Evolutionary conservation across 176 grass and related monocot genomes (phyloP).

Genomic region (Secale cereale): DNA sequence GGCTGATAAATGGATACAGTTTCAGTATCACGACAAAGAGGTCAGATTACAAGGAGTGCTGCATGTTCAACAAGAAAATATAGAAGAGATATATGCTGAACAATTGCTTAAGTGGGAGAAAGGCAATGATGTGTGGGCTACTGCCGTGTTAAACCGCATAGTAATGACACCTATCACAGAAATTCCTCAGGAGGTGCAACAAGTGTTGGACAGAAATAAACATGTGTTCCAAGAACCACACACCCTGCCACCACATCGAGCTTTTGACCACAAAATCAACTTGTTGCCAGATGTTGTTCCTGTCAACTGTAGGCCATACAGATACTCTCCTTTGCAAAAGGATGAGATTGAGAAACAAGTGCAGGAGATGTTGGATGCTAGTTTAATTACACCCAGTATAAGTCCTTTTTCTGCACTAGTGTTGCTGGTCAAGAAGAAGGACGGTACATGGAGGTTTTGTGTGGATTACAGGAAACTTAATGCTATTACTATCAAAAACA

Average conservation of each 20-base stretch:
- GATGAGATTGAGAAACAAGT: not conserved
- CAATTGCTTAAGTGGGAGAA: not conserved
- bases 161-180: no score
- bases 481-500: no score
- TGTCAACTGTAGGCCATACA: not conserved
- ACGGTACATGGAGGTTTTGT: no score
- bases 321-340: not conserved
- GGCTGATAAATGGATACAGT: not conserved
- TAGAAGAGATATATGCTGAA: not conserved
- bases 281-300: not conserved
- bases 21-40: not conserved
- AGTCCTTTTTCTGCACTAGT: not conserved
- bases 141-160: no score
- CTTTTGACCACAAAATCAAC: not conserved
- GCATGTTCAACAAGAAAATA: fast-evolving
- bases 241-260: not conserved
- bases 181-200: not conserved
- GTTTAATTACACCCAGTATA: not conserved
- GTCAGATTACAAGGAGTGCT: not conserved
- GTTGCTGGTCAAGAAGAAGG: not conserved
- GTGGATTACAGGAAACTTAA: no score
- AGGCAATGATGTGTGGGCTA: not conserved
- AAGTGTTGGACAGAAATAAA: not conserved
- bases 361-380: not conserved
- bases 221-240: not conserved